Evolutionary conservation across 371 early-diverging fungal species (phyloP).

Genomic region (Apophysomyces elegans): DNA sequence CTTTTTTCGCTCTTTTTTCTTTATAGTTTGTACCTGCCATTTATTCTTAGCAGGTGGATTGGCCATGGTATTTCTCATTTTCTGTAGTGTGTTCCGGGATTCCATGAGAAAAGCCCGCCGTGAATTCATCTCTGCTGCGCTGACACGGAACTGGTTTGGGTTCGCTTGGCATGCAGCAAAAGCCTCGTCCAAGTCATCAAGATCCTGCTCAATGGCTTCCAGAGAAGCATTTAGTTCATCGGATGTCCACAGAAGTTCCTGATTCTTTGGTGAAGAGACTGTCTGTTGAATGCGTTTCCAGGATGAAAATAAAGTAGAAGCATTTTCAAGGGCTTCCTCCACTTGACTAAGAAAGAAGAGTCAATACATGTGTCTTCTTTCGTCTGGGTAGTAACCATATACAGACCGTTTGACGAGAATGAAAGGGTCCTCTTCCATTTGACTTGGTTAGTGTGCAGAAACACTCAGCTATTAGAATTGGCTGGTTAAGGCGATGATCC

Average conservation of each 20-base stretch:
- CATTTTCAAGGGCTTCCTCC: slow-evolving; percentile 52
- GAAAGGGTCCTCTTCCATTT: slow-evolving; percentile 35
- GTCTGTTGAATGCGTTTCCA: slow-evolving; percentile 69
- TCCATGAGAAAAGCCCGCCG: slow-evolving; percentile 53
- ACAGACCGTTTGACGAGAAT: slow-evolving; percentile 28
- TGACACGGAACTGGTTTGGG: slow-evolving; percentile 57
- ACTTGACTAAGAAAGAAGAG: slow-evolving; percentile 48
- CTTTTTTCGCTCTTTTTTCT: slow-evolving; percentile 1
- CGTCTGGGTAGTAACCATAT: neutral
- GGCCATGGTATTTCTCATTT: slow-evolving; percentile 46
- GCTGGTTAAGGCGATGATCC: neutral
- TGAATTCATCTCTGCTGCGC: slow-evolving; percentile 45
- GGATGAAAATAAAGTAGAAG: slow-evolving; percentile 53
- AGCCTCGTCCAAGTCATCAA: slow-evolving; percentile 64
- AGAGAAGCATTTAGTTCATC: slow-evolving; percentile 57
- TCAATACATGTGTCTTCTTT: neutral
- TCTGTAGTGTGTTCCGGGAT: slow-evolving; percentile 43
- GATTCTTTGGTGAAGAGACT: slow-evolving; percentile 64
- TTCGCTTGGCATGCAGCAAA: slow-evolving; percentile 53
- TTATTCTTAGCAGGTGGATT: slow-evolving; percentile 38
- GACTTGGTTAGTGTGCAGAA: neutral
- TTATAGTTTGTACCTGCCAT: slow-evolving; percentile 16
- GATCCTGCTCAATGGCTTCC: slow-evolving; percentile 57
- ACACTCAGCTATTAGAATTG: neutral
- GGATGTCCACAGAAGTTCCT: slow-evolving; percentile 64